phyloP scores from a whole-genome alignment of 2,329 filamentous ascomycete genomes.

The Colletotrichum nymphaeae region DNA sequence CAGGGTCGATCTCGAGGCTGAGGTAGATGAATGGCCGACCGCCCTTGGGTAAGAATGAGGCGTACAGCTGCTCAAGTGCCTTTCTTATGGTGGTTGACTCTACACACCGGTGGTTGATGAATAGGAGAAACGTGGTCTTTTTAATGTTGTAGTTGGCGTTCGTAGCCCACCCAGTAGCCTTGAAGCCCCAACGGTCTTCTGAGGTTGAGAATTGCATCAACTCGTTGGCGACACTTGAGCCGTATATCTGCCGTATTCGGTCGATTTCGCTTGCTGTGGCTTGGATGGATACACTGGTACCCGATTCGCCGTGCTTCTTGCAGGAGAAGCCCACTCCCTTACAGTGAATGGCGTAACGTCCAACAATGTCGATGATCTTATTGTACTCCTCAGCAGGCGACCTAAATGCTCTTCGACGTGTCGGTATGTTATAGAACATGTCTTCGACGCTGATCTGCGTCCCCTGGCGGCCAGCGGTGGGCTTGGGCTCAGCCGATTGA shows the following conservation, averaged over 20 bases:
- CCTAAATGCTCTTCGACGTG: slow-evolving; percentile 87
- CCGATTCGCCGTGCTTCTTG: slow-evolving; percentile 93
- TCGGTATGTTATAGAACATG: slow-evolving; percentile 96
- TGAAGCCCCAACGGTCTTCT: slow-evolving; percentile 86
- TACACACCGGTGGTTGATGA: slow-evolving; percentile 96
- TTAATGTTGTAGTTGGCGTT: slow-evolving; percentile 97
- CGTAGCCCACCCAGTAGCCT: slow-evolving; percentile 82
- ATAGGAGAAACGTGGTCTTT: slow-evolving; percentile 86
- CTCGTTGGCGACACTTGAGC: slow-evolving; percentile 86
- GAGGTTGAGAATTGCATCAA: slow-evolving; percentile 79
- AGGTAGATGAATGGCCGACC: slow-evolving; percentile 95
- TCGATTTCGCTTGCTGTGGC: slow-evolving; percentile 79
- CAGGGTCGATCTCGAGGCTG: slow-evolving; percentile 91
- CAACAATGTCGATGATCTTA: slow-evolving; percentile 95
- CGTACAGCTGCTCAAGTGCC: slow-evolving; percentile 90
- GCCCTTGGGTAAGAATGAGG: slow-evolving; percentile 88
- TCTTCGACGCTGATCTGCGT: slow-evolving; percentile 98
- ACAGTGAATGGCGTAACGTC: slow-evolving; percentile 93
- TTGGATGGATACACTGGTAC: slow-evolving; percentile 83
- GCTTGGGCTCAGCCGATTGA: slow-evolving; percentile 86
- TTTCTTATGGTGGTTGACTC: slow-evolving; percentile 91
- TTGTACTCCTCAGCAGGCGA: slow-evolving; percentile 95
- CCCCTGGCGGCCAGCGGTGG: slow-evolving; percentile 86
- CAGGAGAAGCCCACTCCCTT: slow-evolving; percentile 92
- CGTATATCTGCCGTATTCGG: slow-evolving; percentile 91